Percentiles rank a stretch among this genome's conserved stretches.
These are phyloP conservation scores for Colletotrichum sp. DNA, from an alignment of 2,329 filamentous ascomycete species.

Conservation along the genomic window DNA sequence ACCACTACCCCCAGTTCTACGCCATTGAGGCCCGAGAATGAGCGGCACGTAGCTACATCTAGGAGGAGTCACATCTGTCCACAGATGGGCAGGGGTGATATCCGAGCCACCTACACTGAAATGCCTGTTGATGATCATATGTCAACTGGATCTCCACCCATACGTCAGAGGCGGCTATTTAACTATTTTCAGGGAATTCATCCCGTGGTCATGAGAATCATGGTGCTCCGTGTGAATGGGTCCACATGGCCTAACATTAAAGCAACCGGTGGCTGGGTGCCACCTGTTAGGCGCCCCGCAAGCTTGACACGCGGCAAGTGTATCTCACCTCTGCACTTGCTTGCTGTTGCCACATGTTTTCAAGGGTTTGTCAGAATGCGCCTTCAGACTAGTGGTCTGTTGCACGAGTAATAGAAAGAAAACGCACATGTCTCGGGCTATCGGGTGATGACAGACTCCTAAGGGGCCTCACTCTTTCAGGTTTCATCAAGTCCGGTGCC, in stretches of 20 bases:
- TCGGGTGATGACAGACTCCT: too few species aligned
- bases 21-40: rapidly evolving
- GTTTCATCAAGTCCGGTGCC: too few species aligned
- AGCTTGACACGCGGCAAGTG: neutral
- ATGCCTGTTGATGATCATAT: neutral
- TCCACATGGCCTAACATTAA: neutral
- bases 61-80: neutral
- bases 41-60: neutral
- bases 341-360: neutral
- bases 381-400: too few species aligned
- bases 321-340: neutral
- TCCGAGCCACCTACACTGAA: neutral
- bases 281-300: neutral
- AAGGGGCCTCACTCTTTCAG: too few species aligned
- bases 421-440: too few species aligned
- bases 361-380: neutral
- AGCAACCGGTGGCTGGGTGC: neutral
- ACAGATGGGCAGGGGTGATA: neutral
- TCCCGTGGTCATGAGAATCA: neutral
- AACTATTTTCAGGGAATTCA: neutral
- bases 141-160: neutral
- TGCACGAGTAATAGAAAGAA: too few species aligned
- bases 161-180: neutral
- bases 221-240: rapidly evolving
- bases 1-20: too few species aligned